phyloP scores from a whole-genome alignment of 73 alveolate genomes.

The Paraurostyla sp. region DNA sequence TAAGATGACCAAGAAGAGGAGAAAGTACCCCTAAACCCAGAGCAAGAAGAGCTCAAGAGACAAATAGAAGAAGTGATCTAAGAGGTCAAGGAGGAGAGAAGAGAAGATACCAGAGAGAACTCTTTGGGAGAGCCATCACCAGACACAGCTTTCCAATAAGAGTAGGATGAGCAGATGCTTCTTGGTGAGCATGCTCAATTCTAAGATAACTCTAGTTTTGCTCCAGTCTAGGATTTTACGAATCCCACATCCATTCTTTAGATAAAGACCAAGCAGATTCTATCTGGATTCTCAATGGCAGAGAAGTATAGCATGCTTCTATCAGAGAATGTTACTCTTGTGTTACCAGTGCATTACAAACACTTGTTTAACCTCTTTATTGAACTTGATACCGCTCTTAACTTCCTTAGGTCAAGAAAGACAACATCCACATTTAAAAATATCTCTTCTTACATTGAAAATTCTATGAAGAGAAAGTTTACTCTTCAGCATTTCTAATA shows the following conservation, averaged over 20 bases:
- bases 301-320: background rate
- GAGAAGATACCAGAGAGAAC: constrained; percentile 22
- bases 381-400: background rate
- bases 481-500: background rate
- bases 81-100: background rate
- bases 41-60: background rate
- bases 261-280: background rate
- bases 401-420: background rate
- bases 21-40: background rate
- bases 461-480: background rate
- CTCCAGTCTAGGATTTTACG: too few relatives aligned
- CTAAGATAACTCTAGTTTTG: background rate
- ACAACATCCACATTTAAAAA: background rate
- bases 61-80: background rate
- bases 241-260: background rate
- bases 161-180: too few relatives aligned
- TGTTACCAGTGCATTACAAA: constrained; percentile 19
- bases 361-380: background rate
- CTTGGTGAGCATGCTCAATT: background rate
- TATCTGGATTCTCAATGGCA: background rate
- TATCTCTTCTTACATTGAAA: background rate
- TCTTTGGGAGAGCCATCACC: background rate
- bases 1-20: background rate
- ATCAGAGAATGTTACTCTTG: background rate
- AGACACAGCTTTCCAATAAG: too few relatives aligned